phyloP scores from a whole-genome alignment of 306 rosid genomes.

The Rubus parviflorus region DNA sequence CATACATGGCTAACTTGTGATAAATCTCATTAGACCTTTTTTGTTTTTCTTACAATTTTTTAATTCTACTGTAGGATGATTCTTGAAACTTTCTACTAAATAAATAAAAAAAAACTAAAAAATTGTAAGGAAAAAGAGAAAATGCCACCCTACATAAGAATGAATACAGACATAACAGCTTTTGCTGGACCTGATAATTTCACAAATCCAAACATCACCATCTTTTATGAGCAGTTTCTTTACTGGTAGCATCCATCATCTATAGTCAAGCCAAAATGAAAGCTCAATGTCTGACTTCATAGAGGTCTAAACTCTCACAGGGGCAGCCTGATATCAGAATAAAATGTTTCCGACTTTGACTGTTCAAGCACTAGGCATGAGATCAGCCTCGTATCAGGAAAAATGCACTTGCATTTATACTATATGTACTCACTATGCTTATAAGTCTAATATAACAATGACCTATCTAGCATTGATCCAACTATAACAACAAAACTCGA shows the following conservation, averaged over 20 bases:
- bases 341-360: neutral
- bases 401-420: neutral
- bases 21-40: neutral
- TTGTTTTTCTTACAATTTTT: too few relatives aligned
- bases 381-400: too few relatives aligned
- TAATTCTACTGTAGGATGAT: neutral
- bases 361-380: neutral
- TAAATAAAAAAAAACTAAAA: neutral
- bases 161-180: neutral
- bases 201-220: too few relatives aligned
- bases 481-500: conserved; percentile 54
- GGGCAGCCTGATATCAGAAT: neutral
- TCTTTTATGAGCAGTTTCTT: neutral
- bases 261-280: neutral
- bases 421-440: neutral
- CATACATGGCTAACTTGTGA: neutral
- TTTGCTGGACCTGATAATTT: neutral
- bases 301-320: neutral
- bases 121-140: neutral
- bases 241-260: neutral
- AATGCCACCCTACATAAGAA: neutral
- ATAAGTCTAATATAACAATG: conserved; percentile 33
- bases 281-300: neutral
- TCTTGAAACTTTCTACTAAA: too few relatives aligned
- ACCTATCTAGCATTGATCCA: conserved; percentile 74